These are phyloP conservation scores for Cladorrhinum samala DNA, from an alignment of 495 filamentous ascomycete genomes.

Conservation along the genomic window DNA sequence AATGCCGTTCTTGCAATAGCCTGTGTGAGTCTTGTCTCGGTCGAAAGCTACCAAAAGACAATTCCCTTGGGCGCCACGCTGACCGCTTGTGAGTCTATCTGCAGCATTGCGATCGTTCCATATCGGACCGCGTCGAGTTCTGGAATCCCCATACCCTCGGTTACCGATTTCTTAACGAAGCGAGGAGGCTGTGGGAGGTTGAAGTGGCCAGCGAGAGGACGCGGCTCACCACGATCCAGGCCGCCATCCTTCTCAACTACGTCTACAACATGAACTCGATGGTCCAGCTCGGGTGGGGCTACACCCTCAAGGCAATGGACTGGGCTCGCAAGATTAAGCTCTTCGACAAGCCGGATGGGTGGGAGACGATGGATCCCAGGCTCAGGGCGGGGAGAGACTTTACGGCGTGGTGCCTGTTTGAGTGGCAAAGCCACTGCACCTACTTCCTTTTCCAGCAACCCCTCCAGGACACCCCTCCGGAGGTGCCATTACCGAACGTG, in stretches of 20 bases:
- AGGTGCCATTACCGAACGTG: conserved; percentile 23
- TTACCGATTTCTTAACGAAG: conserved; percentile 34
- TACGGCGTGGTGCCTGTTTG: neutral
- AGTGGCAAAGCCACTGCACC: conserved; percentile 10
- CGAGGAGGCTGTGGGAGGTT: conserved; percentile 33
- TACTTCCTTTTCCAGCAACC: conserved; percentile 22
- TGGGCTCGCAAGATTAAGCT: conserved; percentile 28
- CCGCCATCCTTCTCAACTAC: conserved; percentile 24
- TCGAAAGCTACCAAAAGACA: too few species aligned
- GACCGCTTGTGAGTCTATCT: neutral
- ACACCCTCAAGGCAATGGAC: conserved; percentile 24
- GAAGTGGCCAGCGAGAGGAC: conserved; percentile 14
- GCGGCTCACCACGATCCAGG: conserved; percentile 29
- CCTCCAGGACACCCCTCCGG: conserved; percentile 18
- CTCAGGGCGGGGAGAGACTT: neutral
- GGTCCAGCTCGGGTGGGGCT: conserved; percentile 29
- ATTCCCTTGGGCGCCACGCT: too few species aligned
- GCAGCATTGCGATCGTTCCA: neutral
- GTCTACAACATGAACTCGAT: conserved; percentile 25
- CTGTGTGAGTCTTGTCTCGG: conserved; percentile 31
- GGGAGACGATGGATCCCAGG: conserved; percentile 2
- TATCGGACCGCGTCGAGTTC: conserved; percentile 21
- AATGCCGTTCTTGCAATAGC: conserved; percentile 26
- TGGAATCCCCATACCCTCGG: conserved; percentile 31
- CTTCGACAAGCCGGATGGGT: conserved; percentile 12